These are phyloP conservation scores for Apophysomyces sp. DNA, from an alignment of 371 early-diverging fungal genomes.

Conservation along the genomic window DNA sequence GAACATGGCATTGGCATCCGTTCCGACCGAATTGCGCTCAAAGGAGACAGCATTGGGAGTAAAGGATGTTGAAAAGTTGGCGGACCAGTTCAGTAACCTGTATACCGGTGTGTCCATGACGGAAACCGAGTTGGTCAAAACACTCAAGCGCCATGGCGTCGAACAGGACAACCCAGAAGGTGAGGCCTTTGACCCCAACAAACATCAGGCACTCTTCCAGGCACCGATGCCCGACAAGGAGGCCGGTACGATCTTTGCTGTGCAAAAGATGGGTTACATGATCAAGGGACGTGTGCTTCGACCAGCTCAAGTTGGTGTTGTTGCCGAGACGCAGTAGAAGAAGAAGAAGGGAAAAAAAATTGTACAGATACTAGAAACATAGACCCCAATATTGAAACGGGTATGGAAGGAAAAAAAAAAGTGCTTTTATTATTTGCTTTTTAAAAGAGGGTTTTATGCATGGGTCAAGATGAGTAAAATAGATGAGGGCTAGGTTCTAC, in stretches of 20 bases:
- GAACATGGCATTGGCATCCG: conserved; percentile 81
- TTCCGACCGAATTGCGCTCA: conserved; percentile 53
- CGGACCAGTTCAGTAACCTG: conserved; percentile 74
- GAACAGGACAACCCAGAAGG: conserved; percentile 80
- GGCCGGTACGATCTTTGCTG: conserved; percentile 83
- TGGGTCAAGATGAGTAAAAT: no score
- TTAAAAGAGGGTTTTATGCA: no score
- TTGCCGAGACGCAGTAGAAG: conserved; percentile 48
- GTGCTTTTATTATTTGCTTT: no score
- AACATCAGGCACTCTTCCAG: conserved; percentile 95
- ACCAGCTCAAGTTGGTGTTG: conserved; percentile 97
- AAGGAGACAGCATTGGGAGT: conserved; percentile 40
- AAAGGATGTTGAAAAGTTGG: conserved; percentile 48
- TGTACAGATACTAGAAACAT: not conserved
- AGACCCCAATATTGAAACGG: no score
- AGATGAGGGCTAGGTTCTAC: no score
- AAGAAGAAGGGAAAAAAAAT: not conserved
- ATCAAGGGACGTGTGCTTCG: conserved; percentile 91
- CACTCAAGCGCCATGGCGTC: conserved; percentile 90
- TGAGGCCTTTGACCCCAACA: conserved; percentile 91
- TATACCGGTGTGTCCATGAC: conserved; percentile 92
- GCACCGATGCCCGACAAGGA: conserved; percentile 86
- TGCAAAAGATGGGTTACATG: conserved; percentile 90
- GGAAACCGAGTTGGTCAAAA: conserved; percentile 77
- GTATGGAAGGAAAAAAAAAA: no score